Evolutionary conservation across 306 rosid species (phyloP).

Genomic region (Dryas alaskensis): DNA sequence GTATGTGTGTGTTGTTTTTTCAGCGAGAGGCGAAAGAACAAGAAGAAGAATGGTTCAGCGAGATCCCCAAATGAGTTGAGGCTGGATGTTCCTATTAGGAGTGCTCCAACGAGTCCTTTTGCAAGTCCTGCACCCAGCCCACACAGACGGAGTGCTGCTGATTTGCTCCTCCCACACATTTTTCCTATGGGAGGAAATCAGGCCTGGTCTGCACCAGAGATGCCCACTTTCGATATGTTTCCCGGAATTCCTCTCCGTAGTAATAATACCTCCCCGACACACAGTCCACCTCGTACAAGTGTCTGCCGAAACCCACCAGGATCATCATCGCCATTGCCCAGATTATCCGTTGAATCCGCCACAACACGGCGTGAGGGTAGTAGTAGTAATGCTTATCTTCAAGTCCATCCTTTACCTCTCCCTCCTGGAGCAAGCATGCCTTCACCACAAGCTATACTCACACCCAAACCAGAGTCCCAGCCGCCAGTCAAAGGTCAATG

Average conservation of each 20-base stretch:
- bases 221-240: constrained; percentile 35
- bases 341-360: constrained; percentile 39
- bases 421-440: constrained; percentile 63
- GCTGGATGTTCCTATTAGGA: constrained; percentile 45
- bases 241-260: constrained; percentile 34
- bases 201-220: constrained; percentile 84
- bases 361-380: constrained; percentile 42
- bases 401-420: constrained; percentile 85
- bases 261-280: constrained; percentile 58
- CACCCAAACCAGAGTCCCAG: constrained; percentile 45
- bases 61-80: constrained; percentile 28
- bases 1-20: neutral
- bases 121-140: constrained; percentile 65
- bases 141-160: constrained; percentile 36
- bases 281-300: constrained; percentile 52
- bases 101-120: constrained; percentile 67
- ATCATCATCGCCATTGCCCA: constrained; percentile 47
- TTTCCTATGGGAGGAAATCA: constrained; percentile 44
- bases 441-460: constrained; percentile 14
- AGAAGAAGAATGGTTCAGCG: constrained; percentile 21
- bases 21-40: constrained; percentile 44
- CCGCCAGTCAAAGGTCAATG: constrained; percentile 73
- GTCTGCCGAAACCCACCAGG: constrained; percentile 38
- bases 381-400: constrained; percentile 25
- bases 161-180: constrained; percentile 42